These are phyloP conservation scores for Eucalyptus tenuipes DNA, from an alignment of 345 rosid species.

Conservation along the genomic window DNA sequence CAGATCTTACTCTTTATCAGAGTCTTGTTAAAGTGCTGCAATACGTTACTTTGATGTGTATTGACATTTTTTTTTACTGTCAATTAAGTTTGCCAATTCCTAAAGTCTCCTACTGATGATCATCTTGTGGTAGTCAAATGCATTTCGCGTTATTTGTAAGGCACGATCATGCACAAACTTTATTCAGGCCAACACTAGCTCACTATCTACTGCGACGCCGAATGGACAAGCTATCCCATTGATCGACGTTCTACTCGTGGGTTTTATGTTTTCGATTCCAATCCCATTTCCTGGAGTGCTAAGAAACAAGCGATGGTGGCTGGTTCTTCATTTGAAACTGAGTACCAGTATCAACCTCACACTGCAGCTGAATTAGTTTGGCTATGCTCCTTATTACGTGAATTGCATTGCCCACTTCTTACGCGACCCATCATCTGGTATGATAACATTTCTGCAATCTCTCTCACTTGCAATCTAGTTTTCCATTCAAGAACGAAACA, in stretches of 20 bases:
- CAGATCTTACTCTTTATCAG: not conserved
- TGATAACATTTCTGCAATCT: no score
- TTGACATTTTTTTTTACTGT: not conserved
- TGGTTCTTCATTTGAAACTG: not conserved
- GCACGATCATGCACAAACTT: no score
- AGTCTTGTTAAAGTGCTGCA: not conserved
- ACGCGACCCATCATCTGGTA: no score
- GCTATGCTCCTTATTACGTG: not conserved
- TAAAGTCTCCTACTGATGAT: no score
- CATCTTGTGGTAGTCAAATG: not conserved
- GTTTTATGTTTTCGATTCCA: not conserved
- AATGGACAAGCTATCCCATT: not conserved
- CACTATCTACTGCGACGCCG: accelerated
- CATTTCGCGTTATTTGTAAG: not conserved
- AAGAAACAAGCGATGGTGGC: no score
- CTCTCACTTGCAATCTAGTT: no score
- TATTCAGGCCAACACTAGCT: not conserved
- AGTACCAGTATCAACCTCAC: not conserved
- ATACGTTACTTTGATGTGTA: not conserved
- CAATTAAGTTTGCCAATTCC: not conserved
- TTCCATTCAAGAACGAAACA: no score
- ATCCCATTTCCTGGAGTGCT: not conserved
- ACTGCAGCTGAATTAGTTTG: no score
- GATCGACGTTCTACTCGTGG: not conserved
- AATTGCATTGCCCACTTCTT: no score